Evolutionary conservation across 2,329 filamentous ascomycete genomes (phyloP).

Genomic region (Raffaelea albimanens): DNA sequence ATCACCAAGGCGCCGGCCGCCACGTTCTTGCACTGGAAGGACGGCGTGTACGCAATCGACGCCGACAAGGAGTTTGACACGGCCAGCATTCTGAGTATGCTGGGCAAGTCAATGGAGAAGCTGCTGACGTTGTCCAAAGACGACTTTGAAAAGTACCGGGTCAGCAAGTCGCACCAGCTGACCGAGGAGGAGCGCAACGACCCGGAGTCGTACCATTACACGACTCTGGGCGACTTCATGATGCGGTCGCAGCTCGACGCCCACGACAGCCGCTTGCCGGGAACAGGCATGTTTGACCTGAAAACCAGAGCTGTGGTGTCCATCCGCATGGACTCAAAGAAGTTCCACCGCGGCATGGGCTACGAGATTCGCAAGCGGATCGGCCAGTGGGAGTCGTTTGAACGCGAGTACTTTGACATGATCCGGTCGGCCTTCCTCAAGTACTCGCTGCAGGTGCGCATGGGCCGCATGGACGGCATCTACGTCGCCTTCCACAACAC

Average conservation of each 20-base stretch:
- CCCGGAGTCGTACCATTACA: slow-evolving; percentile 79
- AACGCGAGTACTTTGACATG: slow-evolving; percentile 96
- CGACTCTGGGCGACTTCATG: slow-evolving; percentile 75
- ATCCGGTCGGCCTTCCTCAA: slow-evolving; percentile 90
- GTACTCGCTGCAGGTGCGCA: slow-evolving; percentile 90
- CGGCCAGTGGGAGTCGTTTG: slow-evolving; percentile 82
- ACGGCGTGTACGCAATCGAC: slow-evolving; percentile 83
- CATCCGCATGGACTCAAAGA: slow-evolving; percentile 74
- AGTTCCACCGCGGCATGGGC: slow-evolving; percentile 65
- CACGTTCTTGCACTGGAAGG: slow-evolving; percentile 69
- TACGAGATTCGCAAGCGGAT: slow-evolving; percentile 75
- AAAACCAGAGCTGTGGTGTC: slow-evolving; percentile 90
- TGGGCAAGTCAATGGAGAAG: slow-evolving; percentile 96
- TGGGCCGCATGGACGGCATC: slow-evolving; percentile 97
- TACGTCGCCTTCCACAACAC: slow-evolving; percentile 97
- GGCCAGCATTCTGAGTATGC: slow-evolving; percentile 78
- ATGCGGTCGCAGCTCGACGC: slow-evolving; percentile 95
- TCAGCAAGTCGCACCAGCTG: slow-evolving; percentile 56
- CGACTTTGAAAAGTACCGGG: slow-evolving; percentile 78
- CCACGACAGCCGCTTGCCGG: slow-evolving; percentile 74
- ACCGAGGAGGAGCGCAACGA: slow-evolving; percentile 61
- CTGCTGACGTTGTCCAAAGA: slow-evolving; percentile 74
- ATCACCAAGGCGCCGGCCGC: slow-evolving; percentile 66
- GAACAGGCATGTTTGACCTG: slow-evolving; percentile 88
- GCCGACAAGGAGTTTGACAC: slow-evolving; percentile 86